Base-by-base conservation (phyloP, 768 basidiomycete species). In the Hypholoma sublateritium region DNA sequence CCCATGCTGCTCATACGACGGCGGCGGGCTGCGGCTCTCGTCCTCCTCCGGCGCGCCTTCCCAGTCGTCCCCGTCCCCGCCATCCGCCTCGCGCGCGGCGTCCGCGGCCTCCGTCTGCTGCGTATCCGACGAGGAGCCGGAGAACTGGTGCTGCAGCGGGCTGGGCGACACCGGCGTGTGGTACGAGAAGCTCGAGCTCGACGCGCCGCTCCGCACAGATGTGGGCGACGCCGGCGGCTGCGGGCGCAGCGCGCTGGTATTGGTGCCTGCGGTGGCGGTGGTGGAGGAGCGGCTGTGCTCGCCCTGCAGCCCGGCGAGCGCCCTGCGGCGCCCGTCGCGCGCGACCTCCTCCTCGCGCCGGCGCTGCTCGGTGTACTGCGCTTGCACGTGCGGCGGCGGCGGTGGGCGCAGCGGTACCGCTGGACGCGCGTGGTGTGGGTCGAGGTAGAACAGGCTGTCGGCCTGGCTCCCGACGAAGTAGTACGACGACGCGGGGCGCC, bases 401-500 rank as follows among this genome's bases (percentile, higher is more conserved):
- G 69, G 62, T 0, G 79, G 78, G 4, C 88, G 82, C 1, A 95
- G 77, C 0, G 91, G 87, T 2, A 96, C 74, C 0, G 93, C 80
- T 0, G 91, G 82, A 6, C 93, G 83, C 0, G 92, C 77, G 64
- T 95, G 84, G 66, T 91, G 87, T 1, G 89, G 88, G 72, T 91
- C 87, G 32, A 91, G 82, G 65, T 93, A 90, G 67, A 93, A 88
- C 7, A 98, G 80, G 48, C 86, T 89, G 60, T 95, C 90, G 2
- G 87, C 89, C 68, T 99, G 96, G 0, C 88, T 81, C 16, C 93
- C 96, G 49, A 99, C 91, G 67, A 99, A 99, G 72, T 98, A 99
- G 71, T 97, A 98, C 0, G 95, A 97, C 0, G 93, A 95, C 16
- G 91, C 91, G 0, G 96, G 97, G 21, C 96, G 83, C 2, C 96